Base-by-base conservation (phyloP, 2,329 filamentous ascomycete species). In the Lachnellula suecica region DNA sequence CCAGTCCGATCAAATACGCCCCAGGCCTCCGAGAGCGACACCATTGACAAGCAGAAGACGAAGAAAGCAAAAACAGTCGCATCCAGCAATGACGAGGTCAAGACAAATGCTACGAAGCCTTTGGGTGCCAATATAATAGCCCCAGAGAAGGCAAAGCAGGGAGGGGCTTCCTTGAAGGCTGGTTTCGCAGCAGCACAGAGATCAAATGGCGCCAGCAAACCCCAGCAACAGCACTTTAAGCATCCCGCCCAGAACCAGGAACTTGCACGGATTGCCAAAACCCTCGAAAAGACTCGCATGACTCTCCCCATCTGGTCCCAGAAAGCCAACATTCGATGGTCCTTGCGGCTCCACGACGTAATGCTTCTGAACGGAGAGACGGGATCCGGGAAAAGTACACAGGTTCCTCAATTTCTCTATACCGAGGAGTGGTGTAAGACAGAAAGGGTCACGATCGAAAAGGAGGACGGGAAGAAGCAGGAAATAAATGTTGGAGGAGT, bases 341-440 rank as follows among this genome's bases (percentile, higher is more conserved):
- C 51, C 13, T 43, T 69, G n/a, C 56, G 63, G 31, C 34, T 62
- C 4, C 59, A 66, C 19, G 83, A 95, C 63, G 83, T 96, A 1
- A 80, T 99, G 47, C 78, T 99, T 0, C 74, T 99, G 13, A 87
- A 94, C 2, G 93, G 93, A 73, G 93, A 97, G 70, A 99, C 94
- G 0, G 94, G 94, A 68, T 96, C 90, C 13, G 94, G 94, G 67
- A 99, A 99, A 73, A 95, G 89, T 74, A 99, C 94, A 0, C 94
- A 99, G 71, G 86, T 97, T 0, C 93, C 94, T 0, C 94, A 97
- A 65, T 97, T 96, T 57, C 74, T 99, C 7, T 82, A 87, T 42
- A 74, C 78, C 23, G 89, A 97, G 65, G 72, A 82, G 6, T 97
- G 92, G 91, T 96, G 91, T 68, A 77, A 75, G 49, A 79, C 77